Base-by-base conservation (phyloP, 2,329 filamentous ascomycete species). In the Nemania abortiva region DNA sequence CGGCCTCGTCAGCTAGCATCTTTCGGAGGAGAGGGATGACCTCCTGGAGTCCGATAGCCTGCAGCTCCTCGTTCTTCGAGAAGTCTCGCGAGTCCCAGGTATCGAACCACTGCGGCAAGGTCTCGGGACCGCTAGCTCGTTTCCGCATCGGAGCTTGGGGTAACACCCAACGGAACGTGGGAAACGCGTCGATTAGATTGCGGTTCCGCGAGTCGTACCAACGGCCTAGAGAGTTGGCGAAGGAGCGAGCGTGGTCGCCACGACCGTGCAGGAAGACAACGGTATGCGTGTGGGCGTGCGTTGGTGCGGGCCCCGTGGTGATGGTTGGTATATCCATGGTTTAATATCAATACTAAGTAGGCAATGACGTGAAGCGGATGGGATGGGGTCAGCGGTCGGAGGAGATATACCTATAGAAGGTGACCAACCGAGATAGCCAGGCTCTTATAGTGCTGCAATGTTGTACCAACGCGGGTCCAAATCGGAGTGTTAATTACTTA, bases 61-160 rank as follows among this genome's bases (percentile, higher is more conserved):
- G 84, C 1, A 84, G 69, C 1, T 83, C 81, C 65, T 86, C 82
- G 13, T 77, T 74, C 15, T 81, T 74, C 2, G 76, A 52, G 18
- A 84, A 82, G 62, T 83, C 74, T 20, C 74, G 70, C 1, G 81
- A 76, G 59, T 83, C 81, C 78, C 80, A 84, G 20, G 85, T 79
- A 71, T 88, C 85, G 74, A 87, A 88, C 85, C 85, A 88, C 72
- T 86, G 84, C 15, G 81, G 78, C 65, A 72, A 72, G 2, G 72
- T 72, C 13, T 77, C 74, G 54, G 74, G 72, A 54, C 66, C 31
- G 65, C 66, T 59, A 56, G 79, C 78, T 52, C 75, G 71, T 55
- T 75, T 47, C 58, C 77, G 75, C 53, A 75, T 42, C 6, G 80
- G 80, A 1, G 84, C 82, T 56, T 81, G 79, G 6, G 85, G 84